Conservation (phyloP, 352 stramenopile species). For the Bremia lactucae region DNA sequence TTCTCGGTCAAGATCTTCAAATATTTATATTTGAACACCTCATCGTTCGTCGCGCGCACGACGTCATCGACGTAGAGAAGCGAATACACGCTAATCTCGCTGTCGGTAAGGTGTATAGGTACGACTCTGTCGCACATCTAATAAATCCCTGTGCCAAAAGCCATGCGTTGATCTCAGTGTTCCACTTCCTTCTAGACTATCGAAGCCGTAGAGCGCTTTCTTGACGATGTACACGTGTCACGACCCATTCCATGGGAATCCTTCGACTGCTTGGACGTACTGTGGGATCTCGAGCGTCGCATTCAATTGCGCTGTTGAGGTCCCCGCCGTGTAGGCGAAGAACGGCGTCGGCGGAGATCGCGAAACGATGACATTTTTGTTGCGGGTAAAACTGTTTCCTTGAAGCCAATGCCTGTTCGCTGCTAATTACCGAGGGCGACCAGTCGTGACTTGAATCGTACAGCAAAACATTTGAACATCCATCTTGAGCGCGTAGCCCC, state of each 20-base stretch:
- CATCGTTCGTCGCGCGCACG: too few relatives aligned
- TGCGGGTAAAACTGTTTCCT: not conserved
- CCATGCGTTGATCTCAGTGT: not conserved
- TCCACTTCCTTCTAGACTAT: constrained; percentile 4
- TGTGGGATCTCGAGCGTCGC: not conserved
- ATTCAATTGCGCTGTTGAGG: constrained; percentile 5
- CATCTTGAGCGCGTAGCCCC: constrained; percentile 3
- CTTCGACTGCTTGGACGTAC: constrained; percentile 1
- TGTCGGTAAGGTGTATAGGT: too few relatives aligned
- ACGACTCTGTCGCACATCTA: constrained; percentile 1
- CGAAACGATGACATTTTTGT: constrained; percentile 2
- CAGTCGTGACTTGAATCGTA: not conserved
- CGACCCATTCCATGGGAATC: not conserved
- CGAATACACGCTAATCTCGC: too few relatives aligned
- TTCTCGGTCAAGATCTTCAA: too few relatives aligned
- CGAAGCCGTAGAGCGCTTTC: constrained; percentile 4
- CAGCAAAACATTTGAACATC: constrained; percentile 1
- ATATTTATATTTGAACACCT: too few relatives aligned
- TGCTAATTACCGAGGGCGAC: constrained; percentile 1
- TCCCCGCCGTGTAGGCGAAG: not conserved
- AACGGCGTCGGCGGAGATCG: not conserved
- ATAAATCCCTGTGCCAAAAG: not conserved
- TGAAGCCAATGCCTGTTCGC: constrained; percentile 2
- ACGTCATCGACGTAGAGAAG: too few relatives aligned
- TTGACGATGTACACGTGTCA: constrained; percentile 1